Conservation (phyloP, 2,329 filamentous ascomycete genomes). For the Nothophaeocryptopus gaeumannii region DNA sequence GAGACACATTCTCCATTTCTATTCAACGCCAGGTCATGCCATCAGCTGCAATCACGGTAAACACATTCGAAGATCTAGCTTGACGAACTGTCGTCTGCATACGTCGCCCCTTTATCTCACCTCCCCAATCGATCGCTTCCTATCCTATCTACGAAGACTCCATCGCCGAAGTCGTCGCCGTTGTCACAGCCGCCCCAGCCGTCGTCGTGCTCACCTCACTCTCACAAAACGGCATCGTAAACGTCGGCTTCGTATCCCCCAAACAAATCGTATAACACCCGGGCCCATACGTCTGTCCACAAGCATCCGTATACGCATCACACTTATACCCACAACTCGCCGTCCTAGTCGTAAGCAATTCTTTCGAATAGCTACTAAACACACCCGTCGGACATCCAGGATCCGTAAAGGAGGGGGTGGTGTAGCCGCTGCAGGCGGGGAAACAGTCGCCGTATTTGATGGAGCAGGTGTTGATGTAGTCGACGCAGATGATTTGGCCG, state of each 20-base stretch:
- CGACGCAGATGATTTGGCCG: slow-evolving; percentile 21
- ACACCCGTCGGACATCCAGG: slow-evolving; percentile 17
- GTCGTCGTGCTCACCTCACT: background rate
- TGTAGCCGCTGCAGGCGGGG: slow-evolving; percentile 19
- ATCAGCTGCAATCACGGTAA: too few relatives aligned
- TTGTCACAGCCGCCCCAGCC: background rate
- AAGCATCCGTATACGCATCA: slow-evolving; percentile 19
- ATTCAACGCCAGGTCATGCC: too few relatives aligned
- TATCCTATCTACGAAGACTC: too few relatives aligned
- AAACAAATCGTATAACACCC: slow-evolving; percentile 23
- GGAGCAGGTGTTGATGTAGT: slow-evolving; percentile 28
- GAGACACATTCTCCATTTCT: too few relatives aligned
- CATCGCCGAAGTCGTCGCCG: too few relatives aligned
- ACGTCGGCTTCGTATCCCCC: slow-evolving; percentile 11
- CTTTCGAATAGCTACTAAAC: slow-evolving; percentile 10
- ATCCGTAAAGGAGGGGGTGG: slow-evolving; percentile 24
- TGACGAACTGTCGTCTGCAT: too few relatives aligned
- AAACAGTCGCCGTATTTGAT: slow-evolving; percentile 27
- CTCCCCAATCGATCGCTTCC: too few relatives aligned
- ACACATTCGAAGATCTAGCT: too few relatives aligned
- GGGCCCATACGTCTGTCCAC: slow-evolving; percentile 24
- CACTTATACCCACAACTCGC: slow-evolving; percentile 18
- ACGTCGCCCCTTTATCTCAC: too few relatives aligned
- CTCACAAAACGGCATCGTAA: slow-evolving; percentile 17
- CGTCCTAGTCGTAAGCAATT: slow-evolving; percentile 5